phyloP scores from a whole-genome alignment of 2,329 filamentous ascomycete species.

The Colletotrichum sp. region DNA sequence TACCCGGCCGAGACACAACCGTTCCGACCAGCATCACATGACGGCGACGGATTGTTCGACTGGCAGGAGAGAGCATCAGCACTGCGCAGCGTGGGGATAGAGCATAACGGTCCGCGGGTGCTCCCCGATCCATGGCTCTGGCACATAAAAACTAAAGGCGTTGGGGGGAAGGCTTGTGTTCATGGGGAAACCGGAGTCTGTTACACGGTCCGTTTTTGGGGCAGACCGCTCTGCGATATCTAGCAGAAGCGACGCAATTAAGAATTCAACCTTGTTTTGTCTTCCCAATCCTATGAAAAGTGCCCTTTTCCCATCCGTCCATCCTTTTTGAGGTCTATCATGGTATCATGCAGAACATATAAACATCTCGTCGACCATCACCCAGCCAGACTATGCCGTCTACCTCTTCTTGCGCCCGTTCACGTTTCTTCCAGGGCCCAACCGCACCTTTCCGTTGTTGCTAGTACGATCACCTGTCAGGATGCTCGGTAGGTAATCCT shows the following conservation, averaged over 20 bases:
- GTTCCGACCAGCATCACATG: background rate
- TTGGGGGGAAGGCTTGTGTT: conserved; percentile 17
- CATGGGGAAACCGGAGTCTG: conserved; percentile 7
- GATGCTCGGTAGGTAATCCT: conserved; percentile 88
- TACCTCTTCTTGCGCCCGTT: conserved; percentile 52
- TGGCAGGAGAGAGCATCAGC: background rate
- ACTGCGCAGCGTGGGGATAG: background rate
- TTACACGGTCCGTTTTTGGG: conserved; percentile 8
- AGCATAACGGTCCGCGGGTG: background rate
- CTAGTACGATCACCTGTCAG: conserved; percentile 78
- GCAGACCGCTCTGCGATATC: conserved; percentile 1
- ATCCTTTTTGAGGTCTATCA: conserved; percentile 10
- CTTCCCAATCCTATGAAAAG: background rate
- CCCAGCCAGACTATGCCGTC: background rate
- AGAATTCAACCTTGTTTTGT: conserved; percentile 4
- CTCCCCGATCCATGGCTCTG: background rate
- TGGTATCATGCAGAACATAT: conserved; percentile 23
- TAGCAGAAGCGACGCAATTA: background rate
- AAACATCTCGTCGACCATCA: conserved; percentile 1
- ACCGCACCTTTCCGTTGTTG: conserved; percentile 70
- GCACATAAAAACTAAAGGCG: conserved; percentile 11
- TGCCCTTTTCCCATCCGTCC: background rate
- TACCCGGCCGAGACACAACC: background rate
- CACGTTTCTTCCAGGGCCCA: conserved; percentile 86
- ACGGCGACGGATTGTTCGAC: background rate